A percentile compares a stretch with the other conserved stretches of the same genome.
phyloP scores from a whole-genome alignment of 177 flowering plant species.

The Vitis hybrid region DNA sequence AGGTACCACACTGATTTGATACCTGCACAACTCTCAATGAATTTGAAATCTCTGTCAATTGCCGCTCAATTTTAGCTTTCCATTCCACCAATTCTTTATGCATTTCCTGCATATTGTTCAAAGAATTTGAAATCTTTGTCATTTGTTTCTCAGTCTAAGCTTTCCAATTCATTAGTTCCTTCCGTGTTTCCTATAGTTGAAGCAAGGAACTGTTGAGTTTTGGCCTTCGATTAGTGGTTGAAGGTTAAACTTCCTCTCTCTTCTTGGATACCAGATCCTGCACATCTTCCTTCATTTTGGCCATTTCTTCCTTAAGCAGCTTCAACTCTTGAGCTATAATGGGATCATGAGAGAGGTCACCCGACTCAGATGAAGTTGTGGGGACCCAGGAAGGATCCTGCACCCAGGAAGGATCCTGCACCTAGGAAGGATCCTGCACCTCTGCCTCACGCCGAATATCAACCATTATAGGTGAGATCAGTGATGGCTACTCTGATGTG shows the following conservation, averaged over 20 bases:
- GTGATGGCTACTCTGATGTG: no score
- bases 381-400: constrained; percentile 51
- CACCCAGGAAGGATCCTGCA: no score
- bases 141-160: constrained; percentile 21
- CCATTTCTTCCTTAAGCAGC: constrained; percentile 50
- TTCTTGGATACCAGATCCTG: constrained; percentile 1
- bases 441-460: constrained; percentile 66
- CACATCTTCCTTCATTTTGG: constrained; percentile 43
- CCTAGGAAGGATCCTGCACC: constrained; percentile 35
- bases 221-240: no score
- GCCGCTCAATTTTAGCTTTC: no score
- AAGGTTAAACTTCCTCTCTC: no score
- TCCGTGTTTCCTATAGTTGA: constrained; percentile 7
- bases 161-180: constrained; percentile 24
- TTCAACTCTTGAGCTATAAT: constrained; percentile 44
- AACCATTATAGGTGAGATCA: constrained; percentile 17
- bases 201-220: neutral
- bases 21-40: no score
- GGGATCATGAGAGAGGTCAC: constrained; percentile 11
- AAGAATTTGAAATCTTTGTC: constrained; percentile 25
- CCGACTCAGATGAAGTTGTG: constrained; percentile 64
- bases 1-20: no score
- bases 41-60: no score
- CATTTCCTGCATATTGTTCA: neutral
- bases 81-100: no score